Conservation (phyloP, 345 rosid genomes). For the Gossypium stocksii region DNA sequence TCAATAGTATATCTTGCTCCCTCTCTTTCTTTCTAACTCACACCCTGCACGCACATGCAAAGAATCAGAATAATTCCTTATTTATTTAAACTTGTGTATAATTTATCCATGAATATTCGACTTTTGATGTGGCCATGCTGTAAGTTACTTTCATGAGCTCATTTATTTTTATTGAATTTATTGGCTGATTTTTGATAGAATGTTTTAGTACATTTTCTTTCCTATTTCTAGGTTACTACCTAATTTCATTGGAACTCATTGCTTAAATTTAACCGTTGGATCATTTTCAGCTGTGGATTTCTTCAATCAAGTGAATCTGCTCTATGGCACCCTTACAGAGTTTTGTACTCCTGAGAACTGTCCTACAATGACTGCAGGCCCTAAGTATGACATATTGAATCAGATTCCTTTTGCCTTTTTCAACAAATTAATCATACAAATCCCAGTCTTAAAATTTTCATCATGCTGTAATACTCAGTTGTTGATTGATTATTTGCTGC, state of each 20-base stretch:
- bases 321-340: conserved; percentile 92
- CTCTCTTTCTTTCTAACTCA: neutral
- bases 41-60: neutral
- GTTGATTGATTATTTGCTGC: conserved; percentile 14
- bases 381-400: conserved; percentile 60
- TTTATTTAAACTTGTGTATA: neutral
- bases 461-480: neutral
- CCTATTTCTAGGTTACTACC: neutral
- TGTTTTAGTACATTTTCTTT: neutral
- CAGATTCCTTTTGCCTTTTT: neutral
- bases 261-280: conserved; percentile 22
- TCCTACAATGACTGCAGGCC: conserved; percentile 99
- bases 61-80: neutral
- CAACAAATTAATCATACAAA: neutral
- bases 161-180: neutral
- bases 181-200: neutral
- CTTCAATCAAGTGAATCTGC: conserved; percentile 99
- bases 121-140: neutral
- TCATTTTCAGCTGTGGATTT: conserved; percentile 89
- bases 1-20: conserved; percentile 60
- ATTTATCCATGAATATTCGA: neutral
- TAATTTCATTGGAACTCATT: conserved; percentile 8
- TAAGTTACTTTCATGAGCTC: neutral
- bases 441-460: neutral
- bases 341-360: conserved; percentile 95